Conservation (phyloP, 2,329 filamentous ascomycete genomes). For the Botryotinia convoluta region DNA sequence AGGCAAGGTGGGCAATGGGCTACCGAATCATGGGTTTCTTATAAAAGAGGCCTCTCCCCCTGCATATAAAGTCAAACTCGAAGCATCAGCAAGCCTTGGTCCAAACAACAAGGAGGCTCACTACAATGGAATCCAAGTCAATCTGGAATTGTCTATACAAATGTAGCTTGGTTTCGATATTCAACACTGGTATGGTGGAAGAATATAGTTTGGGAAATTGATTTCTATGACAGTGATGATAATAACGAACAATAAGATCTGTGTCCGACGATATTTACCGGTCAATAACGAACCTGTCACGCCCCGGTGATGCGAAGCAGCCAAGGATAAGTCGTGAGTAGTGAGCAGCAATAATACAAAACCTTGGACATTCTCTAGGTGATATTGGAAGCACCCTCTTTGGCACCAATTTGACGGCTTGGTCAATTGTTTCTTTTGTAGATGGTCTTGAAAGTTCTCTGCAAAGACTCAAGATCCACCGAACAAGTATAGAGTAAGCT, state of each 20-base stretch:
- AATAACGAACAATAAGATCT: fast-evolving
- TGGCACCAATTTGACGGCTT: not conserved
- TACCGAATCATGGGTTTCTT: not conserved
- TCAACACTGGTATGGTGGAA: not conserved
- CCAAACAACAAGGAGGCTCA: too few relatives aligned
- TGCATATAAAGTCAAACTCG: too few relatives aligned
- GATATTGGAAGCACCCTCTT: too few relatives aligned
- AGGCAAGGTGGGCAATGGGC: not conserved
- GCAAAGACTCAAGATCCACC: too few relatives aligned
- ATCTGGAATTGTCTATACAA: too few relatives aligned
- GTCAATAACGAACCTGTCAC: not conserved
- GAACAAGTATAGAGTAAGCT: too few relatives aligned
- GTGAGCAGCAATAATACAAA: fast-evolving
- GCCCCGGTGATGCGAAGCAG: fast-evolving
- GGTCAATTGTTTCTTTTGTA: not conserved
- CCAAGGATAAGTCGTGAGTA: not conserved
- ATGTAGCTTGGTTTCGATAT: too few relatives aligned
- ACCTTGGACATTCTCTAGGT: too few relatives aligned
- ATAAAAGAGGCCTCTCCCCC: not conserved
- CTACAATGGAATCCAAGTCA: too few relatives aligned
- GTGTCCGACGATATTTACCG: fast-evolving
- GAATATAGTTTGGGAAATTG: not conserved
- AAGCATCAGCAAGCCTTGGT: too few relatives aligned
- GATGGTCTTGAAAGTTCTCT: not conserved
- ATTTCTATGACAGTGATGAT: not conserved